Evolutionary conservation across 23 red algal genomes (phyloP), one percentile per base, ranked within the genome.

Genomic region (Cyanidioschyzon merolae): DNA sequence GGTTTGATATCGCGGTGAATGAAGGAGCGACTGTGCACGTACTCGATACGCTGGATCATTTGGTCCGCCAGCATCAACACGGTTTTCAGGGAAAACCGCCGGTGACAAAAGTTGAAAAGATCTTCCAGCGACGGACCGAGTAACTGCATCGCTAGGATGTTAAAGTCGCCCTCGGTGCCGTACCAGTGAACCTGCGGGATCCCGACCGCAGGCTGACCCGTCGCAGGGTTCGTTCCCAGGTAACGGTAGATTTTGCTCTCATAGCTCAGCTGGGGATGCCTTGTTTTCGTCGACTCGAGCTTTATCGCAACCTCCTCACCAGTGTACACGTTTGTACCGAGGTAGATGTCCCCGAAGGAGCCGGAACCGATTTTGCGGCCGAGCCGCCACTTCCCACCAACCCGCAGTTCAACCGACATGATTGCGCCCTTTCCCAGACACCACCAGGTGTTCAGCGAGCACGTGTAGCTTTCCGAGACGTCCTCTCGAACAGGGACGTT

Each of bases 81-180:
- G 17, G 93, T 97, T 74, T 97, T 97, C 32, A 97, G 80, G 39
- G 88, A 91, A 80, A 97, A 97, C 37, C 80, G 80, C n/a, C 93
- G 93, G 58, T 97, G 88, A 77, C 93, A 97, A 85, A 97, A 97
- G 85, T 97, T 97, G 58, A 97, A 97, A n/a, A 97, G 81, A 58
- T 97, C 93, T 83, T 97, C 93, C 29, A 97, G 79, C 34, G 83
- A 88, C 31, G 93, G 93, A 0, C 93, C 93, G 30, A 97, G 83
- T 32, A 97, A 83, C 68, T 97, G 87, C 75, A 97, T 97, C 63
- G 93, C 89, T 85, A 97, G 90, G 82, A 97, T 76, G 40, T 90
- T 97, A 80, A 90, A 97, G 74, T 97, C 93, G 71, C 93, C 87
- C 74, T 97, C 93, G 39, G 38, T 18, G 40, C 93, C 93, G 71